Evolutionary conservation across 352 stramenopile genomes (phyloP).

Genomic region (Phytopythium montanum): DNA sequence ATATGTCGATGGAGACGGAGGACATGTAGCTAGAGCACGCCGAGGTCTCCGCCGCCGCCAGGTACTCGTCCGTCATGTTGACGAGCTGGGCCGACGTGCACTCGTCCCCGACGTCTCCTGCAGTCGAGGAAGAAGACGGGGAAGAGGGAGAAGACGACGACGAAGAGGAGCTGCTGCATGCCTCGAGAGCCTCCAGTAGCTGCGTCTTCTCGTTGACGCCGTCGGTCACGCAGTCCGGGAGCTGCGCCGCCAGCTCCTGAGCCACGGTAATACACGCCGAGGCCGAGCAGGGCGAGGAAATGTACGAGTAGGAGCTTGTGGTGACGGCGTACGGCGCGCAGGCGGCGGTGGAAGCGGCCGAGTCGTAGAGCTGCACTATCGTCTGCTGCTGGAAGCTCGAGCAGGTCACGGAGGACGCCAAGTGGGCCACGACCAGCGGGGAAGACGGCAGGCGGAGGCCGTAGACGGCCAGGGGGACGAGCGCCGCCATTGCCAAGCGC

Average conservation of each 20-base stretch:
- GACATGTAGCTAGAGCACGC: slow-evolving; percentile 21
- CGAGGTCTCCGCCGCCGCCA: slow-evolving; percentile 15
- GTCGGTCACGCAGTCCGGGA: slow-evolving; percentile 16
- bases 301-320: slow-evolving; percentile 8
- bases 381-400: background rate
- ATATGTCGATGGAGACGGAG: slow-evolving; percentile 13
- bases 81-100: background rate
- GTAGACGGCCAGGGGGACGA: too few species aligned
- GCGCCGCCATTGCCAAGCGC: too few species aligned
- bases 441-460: too few species aligned
- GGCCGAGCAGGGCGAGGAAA: slow-evolving; percentile 14
- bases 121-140: background rate
- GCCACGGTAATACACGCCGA: slow-evolving; percentile 14
- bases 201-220: slow-evolving; percentile 22
- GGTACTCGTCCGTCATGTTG: slow-evolving; percentile 10
- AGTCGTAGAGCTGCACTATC: slow-evolving; percentile 9
- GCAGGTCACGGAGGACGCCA: background rate
- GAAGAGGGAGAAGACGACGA: slow-evolving; percentile 11
- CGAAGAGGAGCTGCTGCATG: slow-evolving; percentile 7
- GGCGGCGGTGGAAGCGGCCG: slow-evolving; percentile 9
- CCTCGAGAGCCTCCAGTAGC: slow-evolving; percentile 12
- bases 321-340: slow-evolving; percentile 14
- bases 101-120: background rate
- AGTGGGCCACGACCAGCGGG: background rate
- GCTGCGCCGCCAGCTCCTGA: slow-evolving; percentile 7